These are phyloP conservation scores for Gonium pectorale DNA, from an alignment of 139 green algal genomes.

Conservation along the genomic window DNA sequence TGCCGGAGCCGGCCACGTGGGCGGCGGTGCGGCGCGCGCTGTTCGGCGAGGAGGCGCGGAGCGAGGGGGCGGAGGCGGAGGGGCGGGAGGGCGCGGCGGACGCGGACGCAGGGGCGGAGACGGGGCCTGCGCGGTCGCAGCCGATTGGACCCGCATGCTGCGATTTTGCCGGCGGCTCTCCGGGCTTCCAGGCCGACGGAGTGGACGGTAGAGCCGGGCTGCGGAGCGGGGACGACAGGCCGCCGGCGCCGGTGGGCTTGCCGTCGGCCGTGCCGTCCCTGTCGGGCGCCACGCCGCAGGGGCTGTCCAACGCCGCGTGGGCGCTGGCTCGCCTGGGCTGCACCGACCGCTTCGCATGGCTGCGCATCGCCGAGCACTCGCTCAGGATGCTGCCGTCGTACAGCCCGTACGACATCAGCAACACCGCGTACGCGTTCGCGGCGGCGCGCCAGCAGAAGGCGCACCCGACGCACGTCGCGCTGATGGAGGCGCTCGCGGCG, in stretches of 20 bases:
- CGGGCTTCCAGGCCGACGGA: too few species aligned
- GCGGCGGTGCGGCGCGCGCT: neutral
- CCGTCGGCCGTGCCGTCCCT: neutral
- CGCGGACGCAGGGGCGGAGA: neutral
- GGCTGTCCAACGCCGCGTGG: constrained; percentile 35
- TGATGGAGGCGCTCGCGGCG: constrained; percentile 25
- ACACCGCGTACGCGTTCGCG: constrained; percentile 31
- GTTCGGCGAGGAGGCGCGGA: neutral
- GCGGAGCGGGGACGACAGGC: too few species aligned
- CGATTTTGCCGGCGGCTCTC: too few species aligned
- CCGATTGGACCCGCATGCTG: too few species aligned
- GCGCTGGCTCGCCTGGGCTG: constrained; percentile 20
- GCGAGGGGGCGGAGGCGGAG: neutral
- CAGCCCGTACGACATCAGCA: constrained; percentile 31
- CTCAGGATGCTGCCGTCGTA: neutral
- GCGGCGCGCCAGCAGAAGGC: constrained; percentile 6
- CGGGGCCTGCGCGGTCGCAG: too few species aligned
- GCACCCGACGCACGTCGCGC: neutral
- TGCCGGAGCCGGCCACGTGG: constrained; percentile 6
- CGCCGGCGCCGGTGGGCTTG: too few species aligned
- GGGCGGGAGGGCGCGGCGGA: neutral
- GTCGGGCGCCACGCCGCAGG: constrained; percentile 9
- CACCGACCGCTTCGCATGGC: neutral
- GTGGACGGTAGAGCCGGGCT: too few species aligned
- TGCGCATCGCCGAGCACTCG: neutral